These are phyloP conservation scores for Sarcodon sp. DNA, from an alignment of 768 basidiomycete species.

Conservation along the genomic window DNA sequence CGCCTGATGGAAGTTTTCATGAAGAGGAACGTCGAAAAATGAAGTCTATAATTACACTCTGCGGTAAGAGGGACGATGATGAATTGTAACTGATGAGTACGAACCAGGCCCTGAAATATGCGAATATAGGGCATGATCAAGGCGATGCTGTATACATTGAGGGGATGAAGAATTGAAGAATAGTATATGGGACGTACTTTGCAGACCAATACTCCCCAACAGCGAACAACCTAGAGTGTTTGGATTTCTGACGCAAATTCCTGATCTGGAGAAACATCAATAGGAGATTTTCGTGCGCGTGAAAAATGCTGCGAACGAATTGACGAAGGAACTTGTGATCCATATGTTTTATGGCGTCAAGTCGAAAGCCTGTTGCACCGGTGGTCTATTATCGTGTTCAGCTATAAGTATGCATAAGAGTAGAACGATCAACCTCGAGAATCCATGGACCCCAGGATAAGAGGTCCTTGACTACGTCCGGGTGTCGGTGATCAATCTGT, in stretches of 20 bases:
- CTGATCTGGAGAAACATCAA: slow-evolving; percentile 28
- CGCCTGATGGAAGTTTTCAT: slow-evolving; percentile 71
- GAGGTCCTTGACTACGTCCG: slow-evolving; percentile 65
- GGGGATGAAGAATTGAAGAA: too few relatives aligned
- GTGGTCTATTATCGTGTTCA: slow-evolving; percentile 34
- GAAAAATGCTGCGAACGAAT: slow-evolving; percentile 37
- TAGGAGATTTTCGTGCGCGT: background rate
- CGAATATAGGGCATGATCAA: slow-evolving; percentile 3
- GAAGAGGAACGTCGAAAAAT: slow-evolving; percentile 88
- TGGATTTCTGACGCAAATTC: slow-evolving; percentile 30
- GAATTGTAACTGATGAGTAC: slow-evolving; percentile 1
- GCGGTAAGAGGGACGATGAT: background rate
- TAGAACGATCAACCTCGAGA: slow-evolving; percentile 26
- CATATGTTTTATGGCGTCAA: slow-evolving; percentile 90
- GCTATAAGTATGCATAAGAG: background rate
- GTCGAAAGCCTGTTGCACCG: slow-evolving; percentile 60
- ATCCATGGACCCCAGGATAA: slow-evolving; percentile 73
- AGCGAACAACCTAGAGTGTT: slow-evolving; percentile 42
- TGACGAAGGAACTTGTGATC: slow-evolving; percentile 55
- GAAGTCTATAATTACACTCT: slow-evolving; percentile 37
- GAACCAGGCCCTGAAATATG: slow-evolving; percentile 53
- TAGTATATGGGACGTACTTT: slow-evolving; percentile 27
- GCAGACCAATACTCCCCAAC: slow-evolving; percentile 79
- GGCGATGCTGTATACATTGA: background rate
- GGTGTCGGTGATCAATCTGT: slow-evolving; percentile 78